phyloP scores from a whole-genome alignment of 1,139 yeast genomes.

The Hanseniaspora sp. region DNA sequence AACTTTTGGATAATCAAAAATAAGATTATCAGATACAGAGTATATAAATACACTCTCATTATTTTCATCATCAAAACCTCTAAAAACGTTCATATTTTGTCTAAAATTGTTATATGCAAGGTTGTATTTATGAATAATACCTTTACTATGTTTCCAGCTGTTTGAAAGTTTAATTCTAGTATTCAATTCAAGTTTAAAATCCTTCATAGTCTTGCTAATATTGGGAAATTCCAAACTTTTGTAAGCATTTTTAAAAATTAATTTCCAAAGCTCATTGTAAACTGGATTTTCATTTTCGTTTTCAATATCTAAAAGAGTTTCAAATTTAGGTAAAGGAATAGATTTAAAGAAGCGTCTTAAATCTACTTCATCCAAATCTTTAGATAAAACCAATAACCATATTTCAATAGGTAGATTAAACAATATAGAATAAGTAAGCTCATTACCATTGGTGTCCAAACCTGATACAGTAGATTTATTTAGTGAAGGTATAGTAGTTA shows the following conservation, averaged over 20 bases:
- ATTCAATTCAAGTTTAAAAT: conserved; percentile 45
- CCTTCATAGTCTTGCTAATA: conserved; percentile 41
- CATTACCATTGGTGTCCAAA: neutral
- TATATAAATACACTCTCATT: conserved; percentile 23
- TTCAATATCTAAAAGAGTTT: neutral
- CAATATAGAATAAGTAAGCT: conserved; percentile 1
- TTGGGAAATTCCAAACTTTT: conserved; percentile 44
- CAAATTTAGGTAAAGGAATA: conserved; percentile 8
- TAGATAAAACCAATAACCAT: conserved; percentile 8
- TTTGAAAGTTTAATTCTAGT: conserved; percentile 36
- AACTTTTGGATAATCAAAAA: conserved; percentile 31
- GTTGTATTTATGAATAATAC: conserved; percentile 28
- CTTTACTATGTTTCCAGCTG: conserved; percentile 45
- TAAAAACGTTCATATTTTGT: conserved; percentile 19
- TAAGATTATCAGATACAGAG: conserved; percentile 26
- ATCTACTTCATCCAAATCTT: conserved; percentile 9
- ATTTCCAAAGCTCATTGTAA: conserved; percentile 50
- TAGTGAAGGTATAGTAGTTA: neutral
- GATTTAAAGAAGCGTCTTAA: conserved; percentile 10
- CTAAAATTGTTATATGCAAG: conserved; percentile 22
- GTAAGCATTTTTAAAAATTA: conserved; percentile 41
- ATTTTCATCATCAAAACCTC: neutral
- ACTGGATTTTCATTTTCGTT: neutral
- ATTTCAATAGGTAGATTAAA: conserved; percentile 12
- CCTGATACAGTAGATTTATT: neutral